Base-by-base conservation (phyloP, 73 alveolate species). In the Tetrahymena malaccensis region DNA sequence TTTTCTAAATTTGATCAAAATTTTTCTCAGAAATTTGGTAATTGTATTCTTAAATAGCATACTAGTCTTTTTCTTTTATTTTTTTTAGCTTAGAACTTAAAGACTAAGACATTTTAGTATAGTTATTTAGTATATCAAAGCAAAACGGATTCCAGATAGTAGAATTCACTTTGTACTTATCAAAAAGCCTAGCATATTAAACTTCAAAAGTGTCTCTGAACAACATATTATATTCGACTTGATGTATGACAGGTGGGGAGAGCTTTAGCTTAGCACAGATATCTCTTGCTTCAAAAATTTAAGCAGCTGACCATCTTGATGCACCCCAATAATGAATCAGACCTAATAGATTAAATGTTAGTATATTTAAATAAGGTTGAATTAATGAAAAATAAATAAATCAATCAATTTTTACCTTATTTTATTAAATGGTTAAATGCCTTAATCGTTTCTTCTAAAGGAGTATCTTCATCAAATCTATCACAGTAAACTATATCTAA, bases 271-370 rank as follows among this genome's bases (percentile, higher is more conserved):
- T 95, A 27, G 96, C 98, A 38, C 99, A 98, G 37, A 97, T 94
- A 34, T 93, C 85, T 22, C 96, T 95, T 43, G 99, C 99, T 95
- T 98, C 99, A 85, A 95, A 94, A 70, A 98, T 96, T 57, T 96
- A 96, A 44, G 97, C 97, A 33, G 99, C 98, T 35, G 98, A 43
- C 99, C 99, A 99, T 85, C 98, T 99, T 3, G 99, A 98, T 13
- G 99, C 98, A 6, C 99, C 99, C 99, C 99, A 99, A 96, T 99
- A 99, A 96, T 96, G 97, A 84, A 99, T 99, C 70, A 97, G 93
- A 38, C 99, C 99, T 94, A 96, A 8, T 56, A 22, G 9, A 0
- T 3, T 10, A 56, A 70, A 9, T 27, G 1, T 27, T 1, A 70
- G 4, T 3, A 70, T 8, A 25, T 70, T 70, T 25, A 15, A 19